A percentile compares a stretch with the other conserved stretches of the same genome.
Evolutionary conservation across 1,284 basidiomycete genomes (phyloP).

Genomic region (Agroathelia rolfsii): DNA sequence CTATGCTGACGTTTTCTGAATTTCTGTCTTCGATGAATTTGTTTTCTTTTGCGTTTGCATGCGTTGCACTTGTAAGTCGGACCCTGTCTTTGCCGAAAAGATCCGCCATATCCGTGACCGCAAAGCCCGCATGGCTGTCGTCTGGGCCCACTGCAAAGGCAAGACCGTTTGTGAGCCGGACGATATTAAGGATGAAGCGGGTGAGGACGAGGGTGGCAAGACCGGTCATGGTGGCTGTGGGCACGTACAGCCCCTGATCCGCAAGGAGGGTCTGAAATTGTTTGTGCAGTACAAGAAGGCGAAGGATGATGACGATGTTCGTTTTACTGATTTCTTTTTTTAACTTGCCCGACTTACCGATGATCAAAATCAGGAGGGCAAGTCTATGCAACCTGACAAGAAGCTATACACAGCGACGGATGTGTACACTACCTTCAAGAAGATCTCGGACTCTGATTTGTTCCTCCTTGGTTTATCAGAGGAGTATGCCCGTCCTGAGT

Average conservation of each 20-base stretch:
- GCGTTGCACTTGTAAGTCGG: constrained; percentile 76
- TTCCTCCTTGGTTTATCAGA: constrained; percentile 87
- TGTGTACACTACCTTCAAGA: constrained; percentile 87
- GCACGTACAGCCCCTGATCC: constrained; percentile 80
- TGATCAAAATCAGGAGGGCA: constrained; percentile 76
- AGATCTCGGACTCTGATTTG: constrained; percentile 89
- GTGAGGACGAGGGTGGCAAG: constrained; percentile 66
- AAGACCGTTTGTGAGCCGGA: constrained; percentile 84
- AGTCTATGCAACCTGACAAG: constrained; percentile 85
- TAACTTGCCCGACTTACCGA: too few relatives aligned
- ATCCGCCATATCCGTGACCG: constrained; percentile 81
- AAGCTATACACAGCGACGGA: constrained; percentile 81
- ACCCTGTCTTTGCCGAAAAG: constrained; percentile 74
- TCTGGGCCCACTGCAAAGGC: constrained; percentile 80
- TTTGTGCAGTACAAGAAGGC: constrained; percentile 93
- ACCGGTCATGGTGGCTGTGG: constrained; percentile 95
- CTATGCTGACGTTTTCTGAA: constrained; percentile 49
- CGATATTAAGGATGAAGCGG: constrained; percentile 77
- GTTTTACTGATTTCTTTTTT: too few relatives aligned
- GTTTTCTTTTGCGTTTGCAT: too few relatives aligned
- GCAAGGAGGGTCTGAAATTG: constrained; percentile 94
- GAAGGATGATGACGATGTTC: constrained; percentile 88
- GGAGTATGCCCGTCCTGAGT: constrained; percentile 94
- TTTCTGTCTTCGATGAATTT: constrained; percentile 16
- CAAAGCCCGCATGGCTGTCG: constrained; percentile 80